Evolutionary conservation across 495 filamentous ascomycete species (phyloP).

Genomic region (Ramalina intermedia): DNA sequence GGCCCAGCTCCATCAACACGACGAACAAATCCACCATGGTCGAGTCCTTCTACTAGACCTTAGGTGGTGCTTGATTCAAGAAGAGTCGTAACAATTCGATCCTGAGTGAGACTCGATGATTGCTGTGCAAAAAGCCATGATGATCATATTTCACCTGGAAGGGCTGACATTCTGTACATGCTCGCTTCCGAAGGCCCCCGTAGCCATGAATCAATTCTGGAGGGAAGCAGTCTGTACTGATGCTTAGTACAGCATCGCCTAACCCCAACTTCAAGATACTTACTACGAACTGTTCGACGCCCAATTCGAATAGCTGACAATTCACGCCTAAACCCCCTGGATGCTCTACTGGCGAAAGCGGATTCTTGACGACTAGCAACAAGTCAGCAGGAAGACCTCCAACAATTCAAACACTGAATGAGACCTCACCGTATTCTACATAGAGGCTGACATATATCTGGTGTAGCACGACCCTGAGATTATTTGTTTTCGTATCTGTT

Average conservation of each 20-base stretch:
- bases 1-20: conserved; percentile 56
- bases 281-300: conserved; percentile 73
- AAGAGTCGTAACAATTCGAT: too few species aligned
- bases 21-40: conserved; percentile 94
- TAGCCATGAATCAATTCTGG: conserved; percentile 15
- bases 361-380: conserved; percentile 76
- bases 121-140: too few species aligned
- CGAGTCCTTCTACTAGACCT: conserved; percentile 75
- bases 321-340: conserved; percentile 75
- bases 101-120: too few species aligned
- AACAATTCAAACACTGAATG: not conserved
- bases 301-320: conserved; percentile 89
- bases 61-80: too few species aligned
- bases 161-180: too few species aligned
- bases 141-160: too few species aligned
- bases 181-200: conserved; percentile 2
- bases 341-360: conserved; percentile 79
- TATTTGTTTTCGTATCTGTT: conserved; percentile 77
- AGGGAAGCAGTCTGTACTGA: conserved; percentile 13
- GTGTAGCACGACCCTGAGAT: conserved; percentile 83
- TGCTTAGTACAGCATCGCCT: not conserved
- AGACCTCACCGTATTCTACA: conserved; percentile 71
- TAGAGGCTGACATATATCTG: conserved; percentile 98
- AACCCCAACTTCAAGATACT: conserved; percentile 8
- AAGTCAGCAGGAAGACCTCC: conserved; percentile 3